phyloP scores from a whole-genome alignment of 2,329 filamentous ascomycete species.

The Aspergillus pseudonomiae region DNA sequence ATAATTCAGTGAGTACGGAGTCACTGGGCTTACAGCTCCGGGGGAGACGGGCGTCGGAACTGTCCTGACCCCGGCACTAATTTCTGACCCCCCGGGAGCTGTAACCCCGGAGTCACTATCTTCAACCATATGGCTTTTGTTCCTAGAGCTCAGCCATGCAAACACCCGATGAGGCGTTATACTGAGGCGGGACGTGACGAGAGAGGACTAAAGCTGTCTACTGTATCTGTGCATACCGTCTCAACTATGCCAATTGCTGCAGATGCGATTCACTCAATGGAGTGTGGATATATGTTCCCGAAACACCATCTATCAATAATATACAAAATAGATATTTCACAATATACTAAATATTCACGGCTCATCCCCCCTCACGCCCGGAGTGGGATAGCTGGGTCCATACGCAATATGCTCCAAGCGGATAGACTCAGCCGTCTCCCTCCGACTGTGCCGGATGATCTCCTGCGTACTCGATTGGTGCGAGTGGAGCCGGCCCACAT shows the following conservation, averaged over 20 bases:
- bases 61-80: too few relatives aligned
- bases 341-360: background rate
- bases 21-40: too few relatives aligned
- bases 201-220: too few relatives aligned
- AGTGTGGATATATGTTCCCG: background rate
- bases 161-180: too few relatives aligned
- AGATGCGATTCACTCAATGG: background rate
- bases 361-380: background rate
- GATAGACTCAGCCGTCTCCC: background rate
- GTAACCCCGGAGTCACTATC: too few relatives aligned
- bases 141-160: too few relatives aligned
- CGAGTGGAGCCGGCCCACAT: background rate
- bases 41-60: too few relatives aligned
- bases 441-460: background rate
- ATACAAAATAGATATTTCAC: background rate
- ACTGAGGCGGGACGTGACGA: too few relatives aligned
- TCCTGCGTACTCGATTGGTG: background rate
- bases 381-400: background rate
- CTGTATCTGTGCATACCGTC: too few relatives aligned
- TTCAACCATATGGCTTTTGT: too few relatives aligned
- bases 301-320: background rate
- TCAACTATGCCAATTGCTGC: background rate
- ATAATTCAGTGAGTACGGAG: too few relatives aligned
- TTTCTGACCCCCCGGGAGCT: too few relatives aligned
- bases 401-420: background rate